A percentile compares a stretch with the other conserved stretches of the same genome.
Evolutionary conservation across 2,329 filamentous ascomycete species (phyloP).

Genomic region (Macrophomina pseudophaseolina): DNA sequence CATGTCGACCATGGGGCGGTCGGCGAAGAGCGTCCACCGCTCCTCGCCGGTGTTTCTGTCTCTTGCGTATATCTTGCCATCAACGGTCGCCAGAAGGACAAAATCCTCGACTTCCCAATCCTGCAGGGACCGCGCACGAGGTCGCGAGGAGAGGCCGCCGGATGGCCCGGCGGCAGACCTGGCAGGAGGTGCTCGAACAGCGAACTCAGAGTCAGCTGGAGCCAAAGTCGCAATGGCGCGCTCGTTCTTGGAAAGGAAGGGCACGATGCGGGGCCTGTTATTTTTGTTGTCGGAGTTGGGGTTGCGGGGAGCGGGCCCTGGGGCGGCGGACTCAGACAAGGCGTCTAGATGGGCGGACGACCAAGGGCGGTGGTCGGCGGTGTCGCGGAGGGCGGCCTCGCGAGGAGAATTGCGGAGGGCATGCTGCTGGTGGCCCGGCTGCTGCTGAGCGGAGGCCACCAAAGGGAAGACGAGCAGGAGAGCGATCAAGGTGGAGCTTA

Average conservation of each 20-base stretch:
- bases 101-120: slow-evolving; percentile 99
- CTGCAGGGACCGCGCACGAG: slow-evolving; percentile 91
- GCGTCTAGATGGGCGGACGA: slow-evolving; percentile 24
- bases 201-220: slow-evolving; percentile 75
- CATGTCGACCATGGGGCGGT: slow-evolving; percentile 89
- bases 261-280: slow-evolving; percentile 27
- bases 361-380: slow-evolving; percentile 32
- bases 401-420: slow-evolving; percentile 36
- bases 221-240: slow-evolving; percentile 92
- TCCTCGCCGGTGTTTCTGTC: slow-evolving; percentile 84
- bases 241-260: slow-evolving; percentile 64
- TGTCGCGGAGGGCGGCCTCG: slow-evolving; percentile 37
- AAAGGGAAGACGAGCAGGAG: slow-evolving; percentile 41
- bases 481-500: slow-evolving; percentile 37
- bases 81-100: slow-evolving; percentile 99
- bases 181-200: slow-evolving; percentile 93
- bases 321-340: slow-evolving; percentile 18
- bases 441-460: slow-evolving; percentile 46
- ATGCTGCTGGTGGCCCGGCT: slow-evolving; percentile 35
- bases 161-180: slow-evolving; percentile 51
- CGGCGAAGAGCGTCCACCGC: slow-evolving; percentile 84
- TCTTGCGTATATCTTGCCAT: slow-evolving; percentile 91
- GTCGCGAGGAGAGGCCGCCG: slow-evolving; percentile 71
- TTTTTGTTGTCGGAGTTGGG: slow-evolving; percentile 29
- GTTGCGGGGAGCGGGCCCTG: not conserved